Evolutionary conservation across 2,329 filamentous ascomycete species (phyloP), one percentile per base, ranked within the genome.

Genomic region (Trichoderma semiorbis): DNA sequence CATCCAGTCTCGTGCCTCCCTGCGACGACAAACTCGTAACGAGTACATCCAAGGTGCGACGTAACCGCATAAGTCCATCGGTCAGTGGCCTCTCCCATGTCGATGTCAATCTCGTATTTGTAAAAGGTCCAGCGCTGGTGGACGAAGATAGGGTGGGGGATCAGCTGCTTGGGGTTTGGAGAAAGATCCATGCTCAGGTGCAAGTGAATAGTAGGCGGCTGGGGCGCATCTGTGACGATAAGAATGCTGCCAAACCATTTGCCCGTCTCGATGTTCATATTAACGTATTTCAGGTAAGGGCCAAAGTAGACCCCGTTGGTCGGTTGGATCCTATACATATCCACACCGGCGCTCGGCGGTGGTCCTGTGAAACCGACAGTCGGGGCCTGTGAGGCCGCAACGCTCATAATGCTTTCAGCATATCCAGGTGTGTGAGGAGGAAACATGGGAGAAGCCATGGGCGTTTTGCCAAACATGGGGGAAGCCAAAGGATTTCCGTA

Each of bases 21-120:
- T 24, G 96, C 96, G 21, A 99, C 93, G 24, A 98, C 87, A 80
- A 99, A 99, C 78, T 99, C 96, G 81, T 98, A 99, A 30, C 96
- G 89, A n/a, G 96, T 98, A 83, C 96, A 99, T 39, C 96, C 96
- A 24, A 98, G 86, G 78, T 98, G 95, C 1, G 96, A 98, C 0
- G 96, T 99, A 66, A 99, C 95, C 2, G 96, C 96, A 79, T 99
- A 99, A 0, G 96, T 99, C 96, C 96, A 99, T 78, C 96, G 92
- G 75, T 91, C 89, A 0, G 94, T 92, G 30, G 86, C 87, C 18
- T 98, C 95, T 39, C 92, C 91, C 96, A 99, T 99, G 73, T 89
- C 90, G 61, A 99, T 82, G 73, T 97, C 93, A 70, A 98, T 82
- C 74, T 97, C 94, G 78, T 99, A 99, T 78, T 95, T 93, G 83